Conservation (phyloP, 148 eudicot species). For the Dianthus caryophyllus region DNA sequence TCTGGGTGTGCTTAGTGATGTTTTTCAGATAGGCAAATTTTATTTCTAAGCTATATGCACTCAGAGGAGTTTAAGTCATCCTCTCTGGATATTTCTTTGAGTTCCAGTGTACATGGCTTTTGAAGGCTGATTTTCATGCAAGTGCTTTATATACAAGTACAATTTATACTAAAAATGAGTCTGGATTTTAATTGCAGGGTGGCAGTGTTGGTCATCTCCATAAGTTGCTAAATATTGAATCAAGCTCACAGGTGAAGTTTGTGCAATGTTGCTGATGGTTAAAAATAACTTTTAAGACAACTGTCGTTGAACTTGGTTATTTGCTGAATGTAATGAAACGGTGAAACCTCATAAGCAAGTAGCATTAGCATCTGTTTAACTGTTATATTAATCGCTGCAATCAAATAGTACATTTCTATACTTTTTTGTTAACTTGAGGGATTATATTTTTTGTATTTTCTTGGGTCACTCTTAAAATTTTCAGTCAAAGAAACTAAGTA, state of each 20-base stretch:
- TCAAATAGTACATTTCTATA: background rate
- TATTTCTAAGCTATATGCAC: too few species aligned
- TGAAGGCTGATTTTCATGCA: background rate
- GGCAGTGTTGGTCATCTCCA: conserved; percentile 97
- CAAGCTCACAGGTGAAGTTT: conserved; percentile 91
- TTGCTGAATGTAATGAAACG: background rate
- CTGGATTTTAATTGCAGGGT: conserved; percentile 51
- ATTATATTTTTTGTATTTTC: background rate
- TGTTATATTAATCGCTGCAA: background rate
- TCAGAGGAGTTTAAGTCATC: background rate
- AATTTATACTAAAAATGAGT: conserved; percentile 1
- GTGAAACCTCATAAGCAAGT: background rate
- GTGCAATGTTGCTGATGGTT: background rate
- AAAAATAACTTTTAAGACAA: background rate
- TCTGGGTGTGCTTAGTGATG: background rate
- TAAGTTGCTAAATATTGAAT: conserved; percentile 68
- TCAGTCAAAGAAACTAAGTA: background rate
- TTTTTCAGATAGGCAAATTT: too few species aligned
- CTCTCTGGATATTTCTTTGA: background rate
- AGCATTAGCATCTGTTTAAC: background rate
- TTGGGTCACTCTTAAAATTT: background rate
- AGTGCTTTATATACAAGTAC: background rate
- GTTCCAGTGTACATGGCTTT: background rate
- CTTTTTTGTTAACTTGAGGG: background rate
- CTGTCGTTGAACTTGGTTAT: background rate